A percentile compares a stretch with the other conserved stretches of the same genome.
These are phyloP conservation scores for Ostreobium quekettii DNA, from an alignment of 139 green algal genomes.

Conservation along the genomic window DNA sequence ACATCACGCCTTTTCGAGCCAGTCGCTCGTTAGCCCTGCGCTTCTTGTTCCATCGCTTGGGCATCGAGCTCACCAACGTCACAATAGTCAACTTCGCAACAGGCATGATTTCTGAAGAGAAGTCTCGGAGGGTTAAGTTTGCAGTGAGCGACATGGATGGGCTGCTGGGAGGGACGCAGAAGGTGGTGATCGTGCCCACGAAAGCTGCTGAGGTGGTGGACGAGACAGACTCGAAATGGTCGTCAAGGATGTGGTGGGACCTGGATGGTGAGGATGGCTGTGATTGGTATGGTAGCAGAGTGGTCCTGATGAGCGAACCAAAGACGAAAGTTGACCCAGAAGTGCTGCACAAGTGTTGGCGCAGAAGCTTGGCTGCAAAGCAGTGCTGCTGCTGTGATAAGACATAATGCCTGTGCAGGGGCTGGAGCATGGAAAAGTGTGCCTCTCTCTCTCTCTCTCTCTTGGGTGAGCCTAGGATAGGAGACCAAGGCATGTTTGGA, in stretches of 20 bases:
- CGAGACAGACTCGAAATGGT: neutral
- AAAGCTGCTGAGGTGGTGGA: neutral
- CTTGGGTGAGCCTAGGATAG: too few relatives aligned
- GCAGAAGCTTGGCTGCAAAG: too few relatives aligned
- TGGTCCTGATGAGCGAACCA: constrained; percentile 1
- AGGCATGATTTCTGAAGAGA: constrained; percentile 4
- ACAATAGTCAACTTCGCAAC: constrained; percentile 18
- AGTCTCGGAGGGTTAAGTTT: constrained; percentile 5
- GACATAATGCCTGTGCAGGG: too few relatives aligned
- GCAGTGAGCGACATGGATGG: constrained; percentile 12
- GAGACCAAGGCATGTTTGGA: too few relatives aligned
- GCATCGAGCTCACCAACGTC: constrained; percentile 28
- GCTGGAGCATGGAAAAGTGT: too few relatives aligned
- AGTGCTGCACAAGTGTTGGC: too few relatives aligned
- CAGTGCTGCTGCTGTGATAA: too few relatives aligned
- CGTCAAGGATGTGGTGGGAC: neutral
- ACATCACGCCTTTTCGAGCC: constrained; percentile 72
- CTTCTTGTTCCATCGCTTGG: constrained; percentile 47
- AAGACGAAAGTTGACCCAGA: constrained; percentile 15
- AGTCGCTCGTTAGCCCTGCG: constrained; percentile 64
- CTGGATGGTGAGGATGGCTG: neutral
- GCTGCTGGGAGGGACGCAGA: constrained; percentile 21
- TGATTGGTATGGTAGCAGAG: constrained; percentile 3
- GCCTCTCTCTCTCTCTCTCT: too few relatives aligned
- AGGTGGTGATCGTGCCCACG: constrained; percentile 24